phyloP scores from a whole-genome alignment of 2,329 filamentous ascomycete genomes.

The Rhynchosporium agropyri region DNA sequence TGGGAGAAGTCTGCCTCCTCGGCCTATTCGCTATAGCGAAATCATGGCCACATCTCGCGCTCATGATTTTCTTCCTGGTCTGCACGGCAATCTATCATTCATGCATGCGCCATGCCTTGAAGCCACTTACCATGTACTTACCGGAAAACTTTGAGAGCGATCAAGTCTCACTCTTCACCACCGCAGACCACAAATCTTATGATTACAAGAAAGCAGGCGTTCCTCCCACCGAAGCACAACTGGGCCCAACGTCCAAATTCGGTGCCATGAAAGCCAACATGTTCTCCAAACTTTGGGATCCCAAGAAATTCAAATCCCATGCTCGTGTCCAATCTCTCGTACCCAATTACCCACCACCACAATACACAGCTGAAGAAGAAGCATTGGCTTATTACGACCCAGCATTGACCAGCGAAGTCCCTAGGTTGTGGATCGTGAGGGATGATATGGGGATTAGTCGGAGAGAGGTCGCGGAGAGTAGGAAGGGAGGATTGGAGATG shows the following conservation, averaged over 20 bases:
- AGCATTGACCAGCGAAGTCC: conserved; percentile 60
- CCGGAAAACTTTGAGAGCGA: conserved; percentile 67
- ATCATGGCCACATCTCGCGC: conserved; percentile 64
- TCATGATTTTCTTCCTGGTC: conserved; percentile 76
- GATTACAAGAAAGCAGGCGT: conserved; percentile 23
- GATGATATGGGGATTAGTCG: conserved; percentile 74
- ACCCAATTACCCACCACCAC: conserved; percentile 54
- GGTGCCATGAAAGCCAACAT: conserved; percentile 51
- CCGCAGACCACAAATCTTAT: conserved; percentile 28
- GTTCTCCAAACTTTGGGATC: conserved; percentile 69
- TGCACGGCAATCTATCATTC: conserved; percentile 76
- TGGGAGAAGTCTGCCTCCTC: conserved; percentile 80
- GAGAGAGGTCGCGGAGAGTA: conserved; percentile 74
- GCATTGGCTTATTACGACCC: conserved; percentile 74
- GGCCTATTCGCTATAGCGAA: conserved; percentile 77
- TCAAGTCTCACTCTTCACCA: conserved; percentile 42
- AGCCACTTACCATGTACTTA: conserved; percentile 74
- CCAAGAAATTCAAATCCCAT: conserved; percentile 74
- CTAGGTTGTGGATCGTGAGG: conserved; percentile 78
- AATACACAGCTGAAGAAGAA: conserved; percentile 64
- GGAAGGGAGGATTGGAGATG: conserved; percentile 67
- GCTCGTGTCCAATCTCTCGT: conserved; percentile 68
- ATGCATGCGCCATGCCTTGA: conserved; percentile 68
- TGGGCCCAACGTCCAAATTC: neutral
- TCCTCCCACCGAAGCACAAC: conserved; percentile 39